Evolutionary conservation across 371 early-diverging fungal genomes (phyloP).

Genomic region (Conidiobolus incongruus): DNA sequence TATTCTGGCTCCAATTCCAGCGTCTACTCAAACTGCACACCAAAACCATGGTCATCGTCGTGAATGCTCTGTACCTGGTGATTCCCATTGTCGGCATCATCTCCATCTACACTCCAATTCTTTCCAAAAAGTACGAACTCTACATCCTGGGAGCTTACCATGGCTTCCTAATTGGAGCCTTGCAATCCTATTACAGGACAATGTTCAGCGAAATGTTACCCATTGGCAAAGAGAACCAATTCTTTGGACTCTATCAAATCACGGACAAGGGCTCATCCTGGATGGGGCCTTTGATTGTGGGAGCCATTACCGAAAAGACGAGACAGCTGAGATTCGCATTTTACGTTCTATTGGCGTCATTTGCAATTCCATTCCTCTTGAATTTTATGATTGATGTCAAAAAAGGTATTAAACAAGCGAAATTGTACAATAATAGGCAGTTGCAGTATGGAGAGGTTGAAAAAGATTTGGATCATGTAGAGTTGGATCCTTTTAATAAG

Average conservation of each 20-base stretch:
- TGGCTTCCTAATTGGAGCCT: slow-evolving; percentile 26
- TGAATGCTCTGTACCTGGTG: slow-evolving; percentile 8
- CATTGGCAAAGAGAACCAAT: slow-evolving; percentile 21
- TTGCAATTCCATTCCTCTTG: no score
- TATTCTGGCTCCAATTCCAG: slow-evolving; percentile 19
- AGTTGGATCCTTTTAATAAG: no score
- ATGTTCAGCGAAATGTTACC: slow-evolving; percentile 18
- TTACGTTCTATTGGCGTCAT: slow-evolving; percentile 13
- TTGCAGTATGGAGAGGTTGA: no score
- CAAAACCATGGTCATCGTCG: slow-evolving; percentile 8
- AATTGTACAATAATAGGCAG: no score
- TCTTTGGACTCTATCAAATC: slow-evolving; percentile 25
- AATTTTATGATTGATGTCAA: no score
- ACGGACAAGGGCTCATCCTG: slow-evolving; percentile 35
- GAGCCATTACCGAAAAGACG: slow-evolving; percentile 16
- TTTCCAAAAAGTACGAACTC: slow-evolving; percentile 16
- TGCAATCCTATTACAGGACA: slow-evolving; percentile 21
- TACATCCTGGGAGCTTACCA: slow-evolving; percentile 17
- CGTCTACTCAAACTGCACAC: slow-evolving; percentile 10
- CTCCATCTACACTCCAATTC: slow-evolving; percentile 27
- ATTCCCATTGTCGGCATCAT: slow-evolving; percentile 27
- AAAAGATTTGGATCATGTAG: no score
- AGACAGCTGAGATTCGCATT: slow-evolving; percentile 16
- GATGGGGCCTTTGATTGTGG: slow-evolving; percentile 37
- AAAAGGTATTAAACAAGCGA: no score